Conservation (phyloP, 495 filamentous ascomycete genomes). For the Glarea lozoyensis region DNA sequence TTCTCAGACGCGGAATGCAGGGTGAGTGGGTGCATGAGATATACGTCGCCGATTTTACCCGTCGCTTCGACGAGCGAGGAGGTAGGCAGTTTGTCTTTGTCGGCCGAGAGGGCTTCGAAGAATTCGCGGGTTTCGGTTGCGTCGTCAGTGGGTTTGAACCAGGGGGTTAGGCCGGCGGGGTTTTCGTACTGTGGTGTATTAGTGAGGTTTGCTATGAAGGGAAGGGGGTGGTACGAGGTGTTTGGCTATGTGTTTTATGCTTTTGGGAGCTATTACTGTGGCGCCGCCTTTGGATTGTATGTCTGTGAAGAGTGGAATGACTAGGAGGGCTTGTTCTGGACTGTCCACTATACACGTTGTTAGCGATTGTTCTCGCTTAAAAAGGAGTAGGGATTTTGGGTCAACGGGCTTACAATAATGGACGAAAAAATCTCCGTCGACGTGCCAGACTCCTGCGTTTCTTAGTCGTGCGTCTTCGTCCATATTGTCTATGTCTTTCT, state of each 20-base stretch:
- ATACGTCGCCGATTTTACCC: conserved; percentile 56
- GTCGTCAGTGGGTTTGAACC: conserved; percentile 42
- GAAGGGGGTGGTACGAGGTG: conserved; percentile 30
- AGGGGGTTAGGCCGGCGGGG: conserved; percentile 59
- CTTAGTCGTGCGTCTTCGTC: conserved; percentile 32
- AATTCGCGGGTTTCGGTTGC: conserved; percentile 38
- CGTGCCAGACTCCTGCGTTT: conserved; percentile 58
- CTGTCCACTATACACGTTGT: conserved; percentile 44
- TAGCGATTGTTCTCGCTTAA: neutral
- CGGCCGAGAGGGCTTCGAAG: conserved; percentile 41
- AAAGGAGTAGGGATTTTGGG: neutral
- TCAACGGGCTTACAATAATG: conserved; percentile 51
- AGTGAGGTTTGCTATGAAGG: neutral
- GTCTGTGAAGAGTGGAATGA: conserved; percentile 63
- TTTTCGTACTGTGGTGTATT: conserved; percentile 35
- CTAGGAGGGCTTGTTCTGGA: conserved; percentile 61
- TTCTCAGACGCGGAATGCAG: conserved; percentile 58
- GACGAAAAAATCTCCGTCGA: conserved; percentile 70
- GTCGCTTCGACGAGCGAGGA: conserved; percentile 56
- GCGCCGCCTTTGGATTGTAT: conserved; percentile 53
- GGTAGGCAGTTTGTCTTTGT: conserved; percentile 23
- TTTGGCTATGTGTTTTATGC: conserved; percentile 46
- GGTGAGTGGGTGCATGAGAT: conserved; percentile 67
- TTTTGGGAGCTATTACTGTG: conserved; percentile 56
- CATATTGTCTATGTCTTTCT: conserved; percentile 40